Evolutionary conservation across 768 basidiomycete genomes (phyloP), one percentile per base, ranked within the genome.

Genomic region (Termitomyces sp.): DNA sequence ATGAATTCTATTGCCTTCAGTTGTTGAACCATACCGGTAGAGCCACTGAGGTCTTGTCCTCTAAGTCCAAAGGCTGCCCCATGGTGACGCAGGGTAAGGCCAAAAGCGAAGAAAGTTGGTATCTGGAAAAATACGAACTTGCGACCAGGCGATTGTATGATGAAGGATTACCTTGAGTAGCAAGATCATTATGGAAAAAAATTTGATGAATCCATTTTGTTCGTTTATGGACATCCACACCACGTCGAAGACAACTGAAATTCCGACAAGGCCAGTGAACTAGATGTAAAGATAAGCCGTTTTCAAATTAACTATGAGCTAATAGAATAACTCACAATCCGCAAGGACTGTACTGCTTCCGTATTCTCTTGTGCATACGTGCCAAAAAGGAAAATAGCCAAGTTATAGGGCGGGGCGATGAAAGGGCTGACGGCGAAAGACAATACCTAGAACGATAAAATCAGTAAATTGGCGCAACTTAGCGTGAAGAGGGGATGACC

Each of bases 371-470:
- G 85, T 0, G 80, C 85, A 68, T 90, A 86, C 1, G 75, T 72
- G 0, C 92, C 92, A 59, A 92, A 92, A 25, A 94, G 77, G 61
- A 91, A 87, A 52, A 94, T 76, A n/a, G 92, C 85, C 21, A 94
- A 75, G 66, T 94, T 94, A 69, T 94, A 94, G 1, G 77, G 66
- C 2, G 90, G 88, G 0, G 82, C 72, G 0, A 74, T 61, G 66
- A 84, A 88, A 5, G 85, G 76, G 43, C 76, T 75, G 44, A 82
- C 72, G 45, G 78, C 48, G 60, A 89, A 86, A 14, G 89, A 85
- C 27, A 92, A 70, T 27, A 71, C 76, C 90, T 91, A 62, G 11
- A 27, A 47, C 10, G 3, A 47, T 45, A 21, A 6, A 17, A 41
- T 57, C 5, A 59, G 40, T 19, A 17, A 45, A 10, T 37, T 12